Evolutionary conservation across 2,329 filamentous ascomycete genomes (phyloP).

Genomic region (Trichophyton rubrum): DNA sequence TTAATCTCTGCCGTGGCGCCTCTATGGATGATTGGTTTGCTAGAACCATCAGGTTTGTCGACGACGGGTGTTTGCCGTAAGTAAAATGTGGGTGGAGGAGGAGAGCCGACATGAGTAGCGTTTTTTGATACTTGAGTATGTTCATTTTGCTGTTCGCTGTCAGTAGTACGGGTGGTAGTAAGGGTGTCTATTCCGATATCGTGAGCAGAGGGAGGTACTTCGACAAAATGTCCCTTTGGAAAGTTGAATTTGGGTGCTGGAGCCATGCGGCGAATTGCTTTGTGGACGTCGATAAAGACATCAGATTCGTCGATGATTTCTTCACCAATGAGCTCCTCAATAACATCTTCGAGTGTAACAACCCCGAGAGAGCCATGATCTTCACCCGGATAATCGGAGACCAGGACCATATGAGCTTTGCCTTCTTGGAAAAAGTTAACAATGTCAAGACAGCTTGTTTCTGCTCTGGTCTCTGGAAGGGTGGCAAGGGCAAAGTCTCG

Average conservation of each 20-base stretch:
- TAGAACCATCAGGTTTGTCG: constrained; percentile 19
- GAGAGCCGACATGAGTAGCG: constrained; percentile 21
- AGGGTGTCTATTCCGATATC: constrained; percentile 36
- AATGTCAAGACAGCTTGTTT: constrained; percentile 94
- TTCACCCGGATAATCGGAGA: constrained; percentile 82
- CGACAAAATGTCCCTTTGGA: constrained; percentile 44
- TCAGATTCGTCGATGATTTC: constrained; percentile 99
- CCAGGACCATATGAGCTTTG: constrained; percentile 96
- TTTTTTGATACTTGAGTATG: constrained; percentile 17
- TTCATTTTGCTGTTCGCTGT: constrained; percentile 30
- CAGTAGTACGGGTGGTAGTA: constrained; percentile 23
- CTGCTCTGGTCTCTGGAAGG: constrained; percentile 82
- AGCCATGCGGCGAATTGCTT: constrained; percentile 79
- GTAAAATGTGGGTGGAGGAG: constrained; percentile 28
- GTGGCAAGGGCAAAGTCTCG: constrained; percentile 86
- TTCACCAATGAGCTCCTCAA: constrained; percentile 96
- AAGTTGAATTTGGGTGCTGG: constrained; percentile 69
- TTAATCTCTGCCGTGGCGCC: constrained; percentile 43
- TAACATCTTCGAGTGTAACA: constrained; percentile 92
- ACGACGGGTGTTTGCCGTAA: constrained; percentile 26
- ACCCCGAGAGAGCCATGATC: constrained; percentile 83
- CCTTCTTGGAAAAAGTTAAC: constrained; percentile 99
- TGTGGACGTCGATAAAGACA: constrained; percentile 96
- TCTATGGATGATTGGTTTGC: constrained; percentile 32
- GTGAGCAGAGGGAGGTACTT: constrained; percentile 30